Conservation (phyloP, 768 basidiomycete species). For the Russula earlei region DNA sequence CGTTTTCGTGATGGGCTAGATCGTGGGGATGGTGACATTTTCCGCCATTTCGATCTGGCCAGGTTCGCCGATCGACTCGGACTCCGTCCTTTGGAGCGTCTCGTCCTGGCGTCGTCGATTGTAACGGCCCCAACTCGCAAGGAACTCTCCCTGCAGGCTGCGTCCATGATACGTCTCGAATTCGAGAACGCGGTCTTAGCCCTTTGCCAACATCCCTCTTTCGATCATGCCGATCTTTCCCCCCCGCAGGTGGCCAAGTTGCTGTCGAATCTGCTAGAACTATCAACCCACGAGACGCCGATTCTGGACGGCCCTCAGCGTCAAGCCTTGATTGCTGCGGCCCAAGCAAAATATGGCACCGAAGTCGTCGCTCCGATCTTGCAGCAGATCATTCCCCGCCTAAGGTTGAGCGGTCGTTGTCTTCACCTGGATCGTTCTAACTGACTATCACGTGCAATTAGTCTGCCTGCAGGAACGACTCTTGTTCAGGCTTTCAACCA, state of each 20-base stretch:
- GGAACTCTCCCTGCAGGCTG: conserved; percentile 51
- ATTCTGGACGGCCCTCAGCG: conserved; percentile 64
- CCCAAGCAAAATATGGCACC: conserved; percentile 71
- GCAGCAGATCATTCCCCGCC: conserved; percentile 59
- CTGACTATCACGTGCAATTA: conserved; percentile 25
- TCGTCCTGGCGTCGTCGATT: conserved; percentile 70
- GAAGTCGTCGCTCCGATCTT: conserved; percentile 69
- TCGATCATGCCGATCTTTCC: conserved; percentile 72
- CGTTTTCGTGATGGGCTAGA: conserved; percentile 86
- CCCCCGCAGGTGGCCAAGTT: conserved; percentile 69
- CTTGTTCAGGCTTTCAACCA: conserved; percentile 70
- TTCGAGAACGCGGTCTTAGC: conserved; percentile 73
- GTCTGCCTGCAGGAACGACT: conserved; percentile 56
- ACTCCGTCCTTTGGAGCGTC: conserved; percentile 66
- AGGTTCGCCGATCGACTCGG: conserved; percentile 79
- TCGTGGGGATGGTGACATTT: conserved; percentile 77
- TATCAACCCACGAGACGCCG: conserved; percentile 58
- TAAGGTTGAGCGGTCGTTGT: conserved; percentile 43
- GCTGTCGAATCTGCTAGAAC: conserved; percentile 70
- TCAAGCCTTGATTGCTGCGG: conserved; percentile 63
- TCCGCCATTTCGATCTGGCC: conserved; percentile 73
- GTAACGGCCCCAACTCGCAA: conserved; percentile 52
- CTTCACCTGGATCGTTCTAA: conserved; percentile 10
- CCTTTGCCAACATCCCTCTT: conserved; percentile 69
- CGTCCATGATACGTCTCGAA: conserved; percentile 58